Evolutionary conservation across 2,329 filamentous ascomycete species (phyloP), one percentile per base, ranked within the genome.

Genomic region (Hypomyces rosellus): DNA sequence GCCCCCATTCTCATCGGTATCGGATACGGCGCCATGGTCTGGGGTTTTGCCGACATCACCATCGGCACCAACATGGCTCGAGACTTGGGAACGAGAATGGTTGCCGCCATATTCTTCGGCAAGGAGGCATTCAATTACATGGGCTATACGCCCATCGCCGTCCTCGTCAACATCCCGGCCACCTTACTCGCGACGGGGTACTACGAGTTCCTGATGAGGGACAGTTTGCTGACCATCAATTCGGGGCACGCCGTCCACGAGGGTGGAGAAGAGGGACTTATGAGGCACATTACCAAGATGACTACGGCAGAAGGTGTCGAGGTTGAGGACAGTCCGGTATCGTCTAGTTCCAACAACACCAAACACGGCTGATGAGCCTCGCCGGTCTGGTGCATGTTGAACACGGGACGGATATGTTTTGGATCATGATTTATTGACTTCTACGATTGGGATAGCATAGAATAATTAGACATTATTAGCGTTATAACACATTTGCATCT

Each of bases 31-130:
- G 65, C 61, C 54, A 76, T 76, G 68, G 68, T 79, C 39, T 82
- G 78, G 77, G 77, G 75, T 3, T 82, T 81, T 55, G 78, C 76
- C 9, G 68, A 69, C 50, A 69, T 77, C 43, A 78, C 75, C 12
- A 75, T 82, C 56, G 72, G 68, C 37, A 80, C 78, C 13, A 84
- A 84, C 62, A 60, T 79, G 33, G 79, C 80, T 11, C 67, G 78
- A 57, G 80, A 83, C 59, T 65, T 82, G 13, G 80, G 80, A n/a
- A 75, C 76, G 2, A 73, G 80, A 15, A 74, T 82, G 22, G 78
- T 82, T 1, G 78, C 76, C 5, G 76, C 76, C 14, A 81, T 81
- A 52, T 81, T 81, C 51, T 63, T 54, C n/a, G 60, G 60, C 22
- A 49, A 38, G 22, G 57, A 58, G 34, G 60, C 59, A 1, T 63